phyloP scores from a whole-genome alignment of 2,329 filamentous ascomycete species.

The Monosporascus sp. region DNA sequence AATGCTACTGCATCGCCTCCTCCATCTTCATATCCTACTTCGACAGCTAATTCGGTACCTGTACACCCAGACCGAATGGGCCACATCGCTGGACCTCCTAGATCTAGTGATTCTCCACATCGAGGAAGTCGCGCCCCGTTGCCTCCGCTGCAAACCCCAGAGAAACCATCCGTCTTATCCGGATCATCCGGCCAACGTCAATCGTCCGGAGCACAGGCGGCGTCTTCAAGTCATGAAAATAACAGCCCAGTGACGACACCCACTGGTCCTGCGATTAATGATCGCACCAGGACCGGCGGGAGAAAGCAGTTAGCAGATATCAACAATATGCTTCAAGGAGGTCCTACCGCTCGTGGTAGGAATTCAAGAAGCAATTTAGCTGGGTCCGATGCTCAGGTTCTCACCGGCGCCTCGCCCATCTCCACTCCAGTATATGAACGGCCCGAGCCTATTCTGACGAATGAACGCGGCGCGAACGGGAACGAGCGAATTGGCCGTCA shows the following conservation, averaged over 20 bases:
- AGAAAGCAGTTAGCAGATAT: conserved; percentile 54
- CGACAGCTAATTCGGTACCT: conserved; percentile 16
- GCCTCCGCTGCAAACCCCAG: conserved; percentile 26
- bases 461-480: conserved; percentile 28
- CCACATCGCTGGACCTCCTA: conserved; percentile 26
- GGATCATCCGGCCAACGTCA: conserved; percentile 20
- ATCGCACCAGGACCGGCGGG: conserved; percentile 33
- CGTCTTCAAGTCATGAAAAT: conserved; percentile 16
- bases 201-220: conserved; percentile 13
- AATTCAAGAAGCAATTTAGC: conserved; percentile 38
- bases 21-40: conserved; percentile 17
- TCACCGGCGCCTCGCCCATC: conserved; percentile 47
- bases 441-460: conserved; percentile 35
- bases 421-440: conserved; percentile 45
- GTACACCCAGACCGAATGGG: conserved; percentile 39
- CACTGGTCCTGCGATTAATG: conserved; percentile 27
- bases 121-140: conserved; percentile 19
- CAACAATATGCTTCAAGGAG: conserved; percentile 49
- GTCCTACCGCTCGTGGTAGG: conserved; percentile 29
- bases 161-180: conserved; percentile 24
- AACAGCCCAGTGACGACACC: conserved; percentile 24
- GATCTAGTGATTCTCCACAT: conserved; percentile 17
- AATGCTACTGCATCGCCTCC: conserved; percentile 10
- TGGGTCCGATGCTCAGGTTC: conserved; percentile 51
- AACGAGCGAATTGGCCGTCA: conserved; percentile 25